Base-by-base conservation (phyloP, 2,329 filamentous ascomycete species). In the Emmonsiellopsis sp. region DNA sequence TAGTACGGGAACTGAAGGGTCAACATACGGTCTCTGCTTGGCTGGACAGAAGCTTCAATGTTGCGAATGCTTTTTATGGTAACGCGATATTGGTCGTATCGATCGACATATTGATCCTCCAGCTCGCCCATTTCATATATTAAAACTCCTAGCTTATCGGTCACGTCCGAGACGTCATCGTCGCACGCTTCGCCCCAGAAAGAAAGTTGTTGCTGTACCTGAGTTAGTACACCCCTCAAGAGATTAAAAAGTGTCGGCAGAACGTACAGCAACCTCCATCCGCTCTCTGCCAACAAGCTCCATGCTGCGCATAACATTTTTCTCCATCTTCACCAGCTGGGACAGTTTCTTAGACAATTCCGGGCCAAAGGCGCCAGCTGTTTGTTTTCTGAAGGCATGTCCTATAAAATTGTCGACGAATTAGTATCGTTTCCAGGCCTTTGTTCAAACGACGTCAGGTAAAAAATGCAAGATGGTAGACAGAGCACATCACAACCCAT, bases 11-110 rank as follows among this genome's bases (percentile, higher is more conserved):
- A 9, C 13, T 49, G 41, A 42, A 42, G 38, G 42, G 34, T 43
- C 16, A 61, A 55, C 35, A 37, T 30, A 46, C 35, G 31, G 75
- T 98, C 93, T 75, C 93, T 83, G 78, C 91, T 96, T 54, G 93
- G 93, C 75, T 98, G 93, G 50, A 98, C 93, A 20, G 92, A 97
- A 55, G 92, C 91, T 74, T 98, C 93, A 60, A 98, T 98, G 75
- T 98, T 98, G 65, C 93, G 87, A 67, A 98, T 95, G 71, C 90
- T 95, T 85, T 98, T 98, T 76, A 98, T 95, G 52, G 93, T 98
- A 54, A 98, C 87, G 67, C 93, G 89, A 78, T 97, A 98, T 75
- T 98, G 93, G 73, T 98, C 93, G 74, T 98, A 98, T 67, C 91
- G 89, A 73, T 98, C 93, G 71, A 98, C 91, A 67, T 94, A 97